Conservation (phyloP, 805 yeast species). For the Candida khao-thaluensis region DNA sequence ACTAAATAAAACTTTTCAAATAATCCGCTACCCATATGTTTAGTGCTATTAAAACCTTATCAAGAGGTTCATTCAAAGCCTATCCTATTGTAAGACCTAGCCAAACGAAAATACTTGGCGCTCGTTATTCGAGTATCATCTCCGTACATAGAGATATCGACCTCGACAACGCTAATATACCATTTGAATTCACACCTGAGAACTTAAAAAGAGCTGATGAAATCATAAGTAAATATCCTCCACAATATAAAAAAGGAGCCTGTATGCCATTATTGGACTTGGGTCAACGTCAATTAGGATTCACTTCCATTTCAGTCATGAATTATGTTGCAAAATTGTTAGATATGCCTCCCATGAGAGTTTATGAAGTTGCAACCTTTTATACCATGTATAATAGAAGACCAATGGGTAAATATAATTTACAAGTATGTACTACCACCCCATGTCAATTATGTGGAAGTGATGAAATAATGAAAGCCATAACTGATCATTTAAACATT, state of each 20-base stretch:
- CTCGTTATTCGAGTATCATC: conserved; percentile 37
- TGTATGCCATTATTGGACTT: conserved; percentile 83
- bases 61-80: conserved; percentile 1
- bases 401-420: conserved; percentile 81
- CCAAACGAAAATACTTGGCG: conserved; percentile 5
- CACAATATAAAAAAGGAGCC: conserved; percentile 84
- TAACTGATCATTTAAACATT: conserved; percentile 57
- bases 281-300: conserved; percentile 86
- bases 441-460: conserved; percentile 86
- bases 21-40: not conserved
- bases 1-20: conserved; percentile 9
- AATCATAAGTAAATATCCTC: conserved; percentile 76
- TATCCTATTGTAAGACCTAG: too few species aligned
- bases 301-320: conserved; percentile 84
- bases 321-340: conserved; percentile 81
- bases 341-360: conserved; percentile 93
- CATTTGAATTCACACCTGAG: conserved; percentile 70
- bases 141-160: conserved; percentile 74
- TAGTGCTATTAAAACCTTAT: not conserved
- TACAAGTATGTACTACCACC: conserved; percentile 87
- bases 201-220: conserved; percentile 68
- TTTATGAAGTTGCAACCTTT: conserved; percentile 88
- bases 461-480: conserved; percentile 73
- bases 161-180: conserved; percentile 62
- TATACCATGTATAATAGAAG: conserved; percentile 87